phyloP scores from a whole-genome alignment of 2,329 filamentous ascomycete species.

The Trichoderma guizhouense region DNA sequence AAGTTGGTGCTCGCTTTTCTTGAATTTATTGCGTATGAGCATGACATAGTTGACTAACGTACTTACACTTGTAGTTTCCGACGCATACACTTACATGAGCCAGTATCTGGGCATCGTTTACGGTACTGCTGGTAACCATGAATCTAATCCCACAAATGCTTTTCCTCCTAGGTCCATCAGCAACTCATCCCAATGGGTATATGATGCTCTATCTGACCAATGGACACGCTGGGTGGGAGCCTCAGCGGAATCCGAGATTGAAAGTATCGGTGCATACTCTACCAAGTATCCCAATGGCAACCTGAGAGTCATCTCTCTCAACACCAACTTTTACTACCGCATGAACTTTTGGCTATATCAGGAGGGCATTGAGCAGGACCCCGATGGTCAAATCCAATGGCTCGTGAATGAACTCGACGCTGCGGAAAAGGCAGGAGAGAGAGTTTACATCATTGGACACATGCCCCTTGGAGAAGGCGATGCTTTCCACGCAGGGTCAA shows the following conservation, averaged over 20 bases:
- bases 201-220: slow-evolving; percentile 43
- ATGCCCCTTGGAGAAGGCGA: slow-evolving; percentile 51
- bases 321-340: slow-evolving; percentile 59
- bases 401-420: slow-evolving; percentile 50
- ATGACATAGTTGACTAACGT: background rate
- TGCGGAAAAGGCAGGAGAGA: slow-evolving; percentile 49
- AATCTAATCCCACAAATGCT: slow-evolving; percentile 51
- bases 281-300: slow-evolving; percentile 43
- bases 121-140: slow-evolving; percentile 56
- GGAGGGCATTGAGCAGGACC: slow-evolving; percentile 46
- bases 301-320: slow-evolving; percentile 56
- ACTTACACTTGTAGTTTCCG: slow-evolving; percentile 33
- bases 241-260: slow-evolving; percentile 30
- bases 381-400: slow-evolving; percentile 51
- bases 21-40: background rate
- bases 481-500: slow-evolving; percentile 50
- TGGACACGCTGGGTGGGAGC: slow-evolving; percentile 49
- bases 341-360: slow-evolving; percentile 56
- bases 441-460: slow-evolving; percentile 57
- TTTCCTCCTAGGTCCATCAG: slow-evolving; percentile 42
- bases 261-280: slow-evolving; percentile 49
- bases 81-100: slow-evolving; percentile 47
- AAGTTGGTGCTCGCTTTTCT: slow-evolving; percentile 24
- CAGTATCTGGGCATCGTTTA: slow-evolving; percentile 44
- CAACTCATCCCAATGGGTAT: slow-evolving; percentile 49